Percentiles rank a stretch among this genome's conserved stretches.
phyloP scores from a whole-genome alignment of 2,329 filamentous ascomycete genomes.

The Xenosphaeropsis pyriputrescens region DNA sequence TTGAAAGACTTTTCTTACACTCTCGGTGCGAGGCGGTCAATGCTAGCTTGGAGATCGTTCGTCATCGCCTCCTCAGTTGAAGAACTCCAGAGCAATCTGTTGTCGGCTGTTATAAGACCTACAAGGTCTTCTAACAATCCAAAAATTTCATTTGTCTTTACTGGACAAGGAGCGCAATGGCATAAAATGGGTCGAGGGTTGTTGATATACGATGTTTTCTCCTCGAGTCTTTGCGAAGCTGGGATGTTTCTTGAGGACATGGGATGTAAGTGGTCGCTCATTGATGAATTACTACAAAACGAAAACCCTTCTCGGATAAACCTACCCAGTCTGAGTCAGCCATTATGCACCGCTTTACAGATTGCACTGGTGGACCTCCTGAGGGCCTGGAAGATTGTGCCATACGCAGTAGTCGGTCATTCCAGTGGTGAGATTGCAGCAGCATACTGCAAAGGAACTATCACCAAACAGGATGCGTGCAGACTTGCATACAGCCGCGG shows the following conservation, averaged over 20 bases:
- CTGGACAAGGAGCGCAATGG: conserved; percentile 6
- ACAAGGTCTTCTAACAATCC: neutral
- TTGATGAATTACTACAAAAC: conserved; percentile 14
- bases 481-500: conserved; percentile 26
- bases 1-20: conserved; percentile 4
- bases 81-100: neutral
- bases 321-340: conserved; percentile 12
- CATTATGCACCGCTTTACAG: conserved; percentile 28
- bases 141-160: conserved; percentile 3
- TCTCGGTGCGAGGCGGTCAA: conserved; percentile 1
- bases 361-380: conserved; percentile 26
- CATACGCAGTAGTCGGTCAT: conserved; percentile 23
- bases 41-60: conserved; percentile 1
- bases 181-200: conserved; percentile 2
- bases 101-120: neutral
- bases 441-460: conserved; percentile 22
- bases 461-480: conserved; percentile 18
- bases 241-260: neutral
- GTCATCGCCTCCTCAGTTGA: neutral
- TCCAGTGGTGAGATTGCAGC: conserved; percentile 29
- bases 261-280: neutral
- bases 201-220: neutral
- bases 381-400: conserved; percentile 22
- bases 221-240: neutral
- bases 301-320: neutral